These are phyloP conservation scores for Arxiozyma telluris DNA, from an alignment of 1,139 yeast species.

Conservation along the genomic window DNA sequence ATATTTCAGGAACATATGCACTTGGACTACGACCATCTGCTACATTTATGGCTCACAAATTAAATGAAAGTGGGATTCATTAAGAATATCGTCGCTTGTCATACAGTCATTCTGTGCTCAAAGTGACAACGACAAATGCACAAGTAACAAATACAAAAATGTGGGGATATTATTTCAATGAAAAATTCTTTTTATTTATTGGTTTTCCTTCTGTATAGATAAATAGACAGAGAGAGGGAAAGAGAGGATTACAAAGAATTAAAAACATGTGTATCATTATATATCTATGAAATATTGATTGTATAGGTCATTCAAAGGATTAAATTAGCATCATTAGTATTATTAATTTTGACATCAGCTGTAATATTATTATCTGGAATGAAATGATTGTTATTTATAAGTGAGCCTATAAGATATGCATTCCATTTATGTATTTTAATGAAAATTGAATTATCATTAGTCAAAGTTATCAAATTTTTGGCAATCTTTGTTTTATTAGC, in stretches of 20 bases:
- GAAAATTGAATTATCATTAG: constrained; percentile 53
- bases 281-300: neutral
- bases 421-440: constrained; percentile 63
- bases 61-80: constrained; percentile 1
- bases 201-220: neutral
- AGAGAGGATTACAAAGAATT: neutral
- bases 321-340: neutral
- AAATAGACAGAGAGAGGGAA: neutral
- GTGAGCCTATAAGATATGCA: constrained; percentile 36
- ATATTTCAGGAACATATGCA: constrained; percentile 18
- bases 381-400: constrained; percentile 3
- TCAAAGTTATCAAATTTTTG: constrained; percentile 48
- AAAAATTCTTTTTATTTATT: too few relatives aligned
- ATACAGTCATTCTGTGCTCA: neutral
- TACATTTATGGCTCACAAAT: constrained; percentile 21
- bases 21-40: constrained; percentile 28
- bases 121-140: neutral
- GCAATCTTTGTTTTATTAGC: constrained; percentile 45
- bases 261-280: neutral
- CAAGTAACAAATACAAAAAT: neutral
- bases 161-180: neutral
- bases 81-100: neutral
- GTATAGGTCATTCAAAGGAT: neutral
- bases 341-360: too few relatives aligned
- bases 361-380: neutral